Evolutionary conservation across 2,329 filamentous ascomycete species (phyloP).

Genomic region (Diaporthe sp.): DNA sequence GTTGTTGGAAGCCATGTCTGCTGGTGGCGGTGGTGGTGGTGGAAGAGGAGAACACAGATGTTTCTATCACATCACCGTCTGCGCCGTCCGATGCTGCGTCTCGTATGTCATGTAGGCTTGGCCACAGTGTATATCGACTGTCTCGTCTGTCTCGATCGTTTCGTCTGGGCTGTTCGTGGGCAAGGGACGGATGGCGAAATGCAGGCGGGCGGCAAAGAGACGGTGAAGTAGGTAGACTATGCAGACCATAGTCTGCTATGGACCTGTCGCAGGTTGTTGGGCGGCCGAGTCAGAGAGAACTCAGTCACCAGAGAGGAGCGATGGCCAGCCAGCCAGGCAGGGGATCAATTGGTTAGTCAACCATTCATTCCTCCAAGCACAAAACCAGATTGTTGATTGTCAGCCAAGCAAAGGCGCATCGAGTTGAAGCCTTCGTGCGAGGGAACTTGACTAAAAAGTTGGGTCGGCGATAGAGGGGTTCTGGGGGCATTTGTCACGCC

Average conservation of each 20-base stretch:
- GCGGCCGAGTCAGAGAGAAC: conserved; percentile 22
- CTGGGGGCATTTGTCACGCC: conserved; percentile 11
- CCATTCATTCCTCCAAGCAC: neutral
- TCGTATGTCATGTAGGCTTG: neutral
- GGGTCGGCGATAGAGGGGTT: conserved; percentile 9
- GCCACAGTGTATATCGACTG: neutral
- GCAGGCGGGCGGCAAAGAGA: neutral
- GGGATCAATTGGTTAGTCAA: conserved; percentile 15
- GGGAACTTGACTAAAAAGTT: conserved; percentile 24
- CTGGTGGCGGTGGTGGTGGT: neutral
- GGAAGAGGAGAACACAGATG: neutral
- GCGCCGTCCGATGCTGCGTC: conserved; percentile 5
- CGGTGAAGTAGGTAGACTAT: neutral
- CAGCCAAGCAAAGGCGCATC: conserved; percentile 23
- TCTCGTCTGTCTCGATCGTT: neutral
- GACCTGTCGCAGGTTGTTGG: neutral
- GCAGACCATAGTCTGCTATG: neutral
- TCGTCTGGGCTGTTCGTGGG: neutral
- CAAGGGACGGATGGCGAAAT: neutral
- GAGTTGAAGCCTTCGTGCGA: neutral
- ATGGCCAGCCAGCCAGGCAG: neutral
- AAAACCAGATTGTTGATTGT: neutral
- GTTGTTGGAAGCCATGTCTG: conserved; percentile 35
- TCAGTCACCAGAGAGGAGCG: neutral
- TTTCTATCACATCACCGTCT: conserved; percentile 18